These are phyloP conservation scores for Kandelia obovata DNA, from an alignment of 345 rosid genomes.

Conservation along the genomic window DNA sequence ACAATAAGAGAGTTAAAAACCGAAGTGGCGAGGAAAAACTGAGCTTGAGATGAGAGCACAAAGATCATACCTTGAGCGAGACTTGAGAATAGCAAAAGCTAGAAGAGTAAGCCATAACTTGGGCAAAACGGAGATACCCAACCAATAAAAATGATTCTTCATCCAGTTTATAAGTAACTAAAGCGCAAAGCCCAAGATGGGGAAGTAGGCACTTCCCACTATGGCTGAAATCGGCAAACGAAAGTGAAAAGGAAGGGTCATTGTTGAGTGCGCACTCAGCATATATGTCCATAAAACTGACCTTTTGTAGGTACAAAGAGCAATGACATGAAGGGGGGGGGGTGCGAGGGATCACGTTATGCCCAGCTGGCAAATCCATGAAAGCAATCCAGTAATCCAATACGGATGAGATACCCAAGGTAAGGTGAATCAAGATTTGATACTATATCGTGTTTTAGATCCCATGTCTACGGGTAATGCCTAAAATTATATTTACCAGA, in stretches of 20 bases:
- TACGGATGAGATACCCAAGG: too few relatives aligned
- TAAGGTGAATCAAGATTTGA: too few relatives aligned
- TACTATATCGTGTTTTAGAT: too few relatives aligned
- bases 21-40: background rate
- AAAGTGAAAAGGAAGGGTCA: background rate
- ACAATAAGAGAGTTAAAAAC: background rate
- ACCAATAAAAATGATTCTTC: conserved; percentile 23
- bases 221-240: background rate
- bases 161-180: conserved; percentile 17
- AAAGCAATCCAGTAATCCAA: too few relatives aligned
- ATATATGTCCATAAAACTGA: background rate
- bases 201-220: conserved; percentile 24
- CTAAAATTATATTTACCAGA: too few relatives aligned
- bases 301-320: background rate
- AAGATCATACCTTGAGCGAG: conserved; percentile 36
- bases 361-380: too few relatives aligned
- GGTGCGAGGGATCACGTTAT: too few relatives aligned
- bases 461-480: too few relatives aligned
- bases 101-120: conserved; percentile 56
- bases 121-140: conserved; percentile 23
- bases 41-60: conserved; percentile 16
- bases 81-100: conserved; percentile 42
- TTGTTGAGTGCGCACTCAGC: conserved; percentile 1
- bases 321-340: too few relatives aligned
- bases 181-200: conserved; percentile 3